These are phyloP conservation scores for Acacia concinna DNA, from an alignment of 331 rosid species.

Conservation along the genomic window DNA sequence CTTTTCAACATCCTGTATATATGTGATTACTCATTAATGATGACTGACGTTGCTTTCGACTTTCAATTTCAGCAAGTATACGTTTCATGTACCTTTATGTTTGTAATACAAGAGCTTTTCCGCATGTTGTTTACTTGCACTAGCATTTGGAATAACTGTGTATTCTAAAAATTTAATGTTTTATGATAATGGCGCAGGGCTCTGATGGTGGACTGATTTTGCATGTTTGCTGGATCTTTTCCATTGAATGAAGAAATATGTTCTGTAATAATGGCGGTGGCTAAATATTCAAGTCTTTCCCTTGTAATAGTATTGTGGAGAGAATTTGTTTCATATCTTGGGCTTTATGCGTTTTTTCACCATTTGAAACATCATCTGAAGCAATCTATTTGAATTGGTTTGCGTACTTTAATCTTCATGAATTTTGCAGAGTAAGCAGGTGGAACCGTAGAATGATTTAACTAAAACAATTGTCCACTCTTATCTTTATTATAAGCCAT, in stretches of 20 bases:
- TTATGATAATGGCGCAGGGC: constrained; percentile 34
- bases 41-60: not conserved
- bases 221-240: constrained; percentile 24
- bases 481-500: no score
- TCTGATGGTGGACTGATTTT: constrained; percentile 24
- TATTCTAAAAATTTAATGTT: constrained; percentile 19
- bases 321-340: not conserved
- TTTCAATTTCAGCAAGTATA: constrained; percentile 13
- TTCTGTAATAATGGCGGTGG: constrained; percentile 34
- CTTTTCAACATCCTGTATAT: not conserved
- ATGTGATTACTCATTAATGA: not conserved
- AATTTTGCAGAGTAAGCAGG: not conserved
- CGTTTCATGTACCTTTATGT: not conserved
- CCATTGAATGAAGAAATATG: constrained; percentile 22
- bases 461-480: no score
- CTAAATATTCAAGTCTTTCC: not conserved
- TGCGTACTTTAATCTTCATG: not conserved
- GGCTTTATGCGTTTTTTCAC: not conserved
- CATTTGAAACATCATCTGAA: not conserved
- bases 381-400: not conserved
- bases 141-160: not conserved
- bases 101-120: not conserved
- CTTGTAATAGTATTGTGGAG: constrained; percentile 1
- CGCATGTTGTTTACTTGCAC: not conserved
- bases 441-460: not conserved